Conservation (phyloP, 257 asterid species). For the Catharanthus roseus region DNA sequence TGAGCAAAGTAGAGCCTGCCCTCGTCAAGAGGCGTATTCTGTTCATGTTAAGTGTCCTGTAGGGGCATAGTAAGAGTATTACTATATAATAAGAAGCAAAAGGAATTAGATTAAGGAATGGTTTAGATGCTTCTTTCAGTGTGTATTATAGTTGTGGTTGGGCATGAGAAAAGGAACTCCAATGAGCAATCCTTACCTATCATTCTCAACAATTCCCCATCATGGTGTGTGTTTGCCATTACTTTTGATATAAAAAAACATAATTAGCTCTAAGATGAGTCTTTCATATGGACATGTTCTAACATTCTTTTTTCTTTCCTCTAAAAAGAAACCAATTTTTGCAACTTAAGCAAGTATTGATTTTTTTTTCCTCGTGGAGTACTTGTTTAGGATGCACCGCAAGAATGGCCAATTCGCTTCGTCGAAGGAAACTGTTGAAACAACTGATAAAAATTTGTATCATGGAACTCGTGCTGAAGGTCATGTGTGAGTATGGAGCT, state of each 20-base stretch:
- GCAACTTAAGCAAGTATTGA: neutral
- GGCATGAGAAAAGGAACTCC: neutral
- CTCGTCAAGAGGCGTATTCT: too few relatives aligned
- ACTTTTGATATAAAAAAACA: neutral
- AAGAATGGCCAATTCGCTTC: constrained; percentile 40
- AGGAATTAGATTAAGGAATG: too few relatives aligned
- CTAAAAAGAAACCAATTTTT: too few relatives aligned
- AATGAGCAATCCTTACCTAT: neutral
- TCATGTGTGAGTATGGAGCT: constrained; percentile 33
- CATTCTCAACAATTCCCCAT: neutral
- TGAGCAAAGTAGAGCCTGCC: too few relatives aligned
- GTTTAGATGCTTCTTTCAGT: too few relatives aligned
- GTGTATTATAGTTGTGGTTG: neutral
- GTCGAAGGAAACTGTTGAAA: constrained; percentile 15
- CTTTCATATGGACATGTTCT: neutral
- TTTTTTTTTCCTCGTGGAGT: neutral
- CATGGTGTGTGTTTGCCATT: neutral
- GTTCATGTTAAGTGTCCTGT: too few relatives aligned
- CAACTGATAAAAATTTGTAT: constrained; percentile 29
- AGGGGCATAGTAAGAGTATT: too few relatives aligned
- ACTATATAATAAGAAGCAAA: too few relatives aligned
- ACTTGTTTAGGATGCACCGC: constrained; percentile 28
- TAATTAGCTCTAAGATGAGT: neutral
- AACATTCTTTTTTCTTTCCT: too few relatives aligned
- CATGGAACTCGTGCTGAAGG: constrained; percentile 24